phyloP scores from a whole-genome alignment of 2,329 filamentous ascomycete genomes.

The Scolecobasidium constrictum region DNA sequence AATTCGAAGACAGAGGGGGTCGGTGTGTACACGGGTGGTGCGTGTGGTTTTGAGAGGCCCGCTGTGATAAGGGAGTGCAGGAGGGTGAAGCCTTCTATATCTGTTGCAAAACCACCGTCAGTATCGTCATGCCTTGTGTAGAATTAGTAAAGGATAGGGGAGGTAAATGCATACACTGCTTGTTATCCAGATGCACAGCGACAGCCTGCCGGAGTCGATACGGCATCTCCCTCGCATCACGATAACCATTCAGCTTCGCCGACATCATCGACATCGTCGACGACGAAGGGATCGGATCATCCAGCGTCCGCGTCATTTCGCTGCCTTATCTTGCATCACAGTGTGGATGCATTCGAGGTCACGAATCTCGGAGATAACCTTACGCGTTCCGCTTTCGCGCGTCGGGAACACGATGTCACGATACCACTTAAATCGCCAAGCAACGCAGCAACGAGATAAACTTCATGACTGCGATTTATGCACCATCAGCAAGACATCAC shows the following conservation, averaged over 20 bases:
- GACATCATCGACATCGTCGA: not conserved
- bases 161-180: slow-evolving; percentile 8
- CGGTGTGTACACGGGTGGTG: slow-evolving; percentile 48
- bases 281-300: too few relatives aligned
- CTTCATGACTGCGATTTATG: too few relatives aligned
- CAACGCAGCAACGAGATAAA: too few relatives aligned
- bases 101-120: not conserved
- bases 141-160: slow-evolving; percentile 21
- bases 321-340: too few relatives aligned
- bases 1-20: slow-evolving; percentile 64
- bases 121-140: not conserved
- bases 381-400: too few relatives aligned
- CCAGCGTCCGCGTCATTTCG: too few relatives aligned
- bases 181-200: slow-evolving; percentile 2
- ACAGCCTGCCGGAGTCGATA: slow-evolving; percentile 8
- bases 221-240: not conserved
- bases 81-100: slow-evolving; percentile 30
- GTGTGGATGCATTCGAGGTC: too few relatives aligned
- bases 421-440: too few relatives aligned
- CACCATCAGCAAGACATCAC: too few relatives aligned
- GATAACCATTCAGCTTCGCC: not conserved
- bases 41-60: slow-evolving; percentile 28
- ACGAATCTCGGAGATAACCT: too few relatives aligned
- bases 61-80: slow-evolving; percentile 52
- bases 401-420: too few relatives aligned